Evolutionary conservation across 2,329 filamentous ascomycete genomes (phyloP).

Genomic region (Keithomyces neogunnii): DNA sequence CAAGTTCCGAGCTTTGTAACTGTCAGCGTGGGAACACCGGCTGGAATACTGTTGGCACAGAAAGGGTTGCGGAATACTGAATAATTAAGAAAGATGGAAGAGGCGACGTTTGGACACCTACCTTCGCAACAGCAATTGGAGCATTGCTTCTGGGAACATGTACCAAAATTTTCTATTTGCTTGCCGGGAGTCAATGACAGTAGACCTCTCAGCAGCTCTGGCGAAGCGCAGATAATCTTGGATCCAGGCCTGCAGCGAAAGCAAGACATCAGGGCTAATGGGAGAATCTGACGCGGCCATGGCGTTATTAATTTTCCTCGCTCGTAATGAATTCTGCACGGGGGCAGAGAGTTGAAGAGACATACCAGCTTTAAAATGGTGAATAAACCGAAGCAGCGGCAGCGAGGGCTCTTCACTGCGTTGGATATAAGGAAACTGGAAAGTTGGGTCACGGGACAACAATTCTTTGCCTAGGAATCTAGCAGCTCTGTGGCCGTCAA

Average conservation of each 20-base stretch:
- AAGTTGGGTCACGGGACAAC: slow-evolving; percentile 30
- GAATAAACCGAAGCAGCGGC: slow-evolving; percentile 25
- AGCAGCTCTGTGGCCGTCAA: slow-evolving; percentile 19
- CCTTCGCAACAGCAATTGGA: slow-evolving; percentile 26
- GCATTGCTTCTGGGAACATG: slow-evolving; percentile 40
- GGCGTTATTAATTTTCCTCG: not conserved
- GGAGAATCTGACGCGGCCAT: slow-evolving; percentile 24
- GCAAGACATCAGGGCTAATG: slow-evolving; percentile 35
- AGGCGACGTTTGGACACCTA: slow-evolving; percentile 18
- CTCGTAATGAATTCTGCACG: not conserved
- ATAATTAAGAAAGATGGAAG: not conserved
- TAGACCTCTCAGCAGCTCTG: slow-evolving; percentile 21
- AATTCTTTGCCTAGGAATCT: slow-evolving; percentile 14
- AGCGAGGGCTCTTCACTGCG: slow-evolving; percentile 20
- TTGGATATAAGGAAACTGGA: slow-evolving; percentile 37
- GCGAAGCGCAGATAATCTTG: slow-evolving; percentile 36
- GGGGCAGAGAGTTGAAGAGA: not conserved
- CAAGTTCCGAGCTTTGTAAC: slow-evolving; percentile 5
- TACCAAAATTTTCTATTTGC: slow-evolving; percentile 43
- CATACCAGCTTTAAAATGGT: slow-evolving; percentile 27
- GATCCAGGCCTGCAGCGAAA: slow-evolving; percentile 41
- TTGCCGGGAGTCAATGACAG: slow-evolving; percentile 33
- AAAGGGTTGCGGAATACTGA: not conserved
- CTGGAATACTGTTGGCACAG: not conserved
- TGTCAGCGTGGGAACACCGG: not conserved